Conservation (phyloP, 345 rosid species). For the Gossypium mustelinum region DNA sequence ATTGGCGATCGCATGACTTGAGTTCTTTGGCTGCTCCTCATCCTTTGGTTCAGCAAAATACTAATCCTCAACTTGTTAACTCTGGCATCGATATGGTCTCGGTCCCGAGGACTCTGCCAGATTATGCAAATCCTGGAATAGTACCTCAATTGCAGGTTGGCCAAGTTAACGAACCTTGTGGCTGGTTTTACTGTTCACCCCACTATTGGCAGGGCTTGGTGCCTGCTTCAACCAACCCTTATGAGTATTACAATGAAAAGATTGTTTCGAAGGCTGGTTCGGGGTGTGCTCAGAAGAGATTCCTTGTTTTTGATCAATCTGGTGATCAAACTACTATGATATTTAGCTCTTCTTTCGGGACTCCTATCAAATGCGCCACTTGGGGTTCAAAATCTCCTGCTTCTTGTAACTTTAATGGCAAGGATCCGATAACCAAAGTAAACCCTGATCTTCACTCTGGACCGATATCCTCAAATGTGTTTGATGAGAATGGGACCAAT, state of each 20-base stretch:
- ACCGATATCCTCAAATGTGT: slow-evolving; percentile 20
- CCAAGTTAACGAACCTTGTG: slow-evolving; percentile 30
- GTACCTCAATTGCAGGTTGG: slow-evolving; percentile 23
- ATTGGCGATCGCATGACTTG: slow-evolving; percentile 33
- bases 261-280: slow-evolving; percentile 21
- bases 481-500: slow-evolving; percentile 27
- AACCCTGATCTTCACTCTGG: slow-evolving; percentile 17
- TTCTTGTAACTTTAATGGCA: slow-evolving; percentile 24
- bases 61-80: slow-evolving; percentile 18
- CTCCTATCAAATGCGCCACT: slow-evolving; percentile 26
- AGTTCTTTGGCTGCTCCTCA: slow-evolving; percentile 17
- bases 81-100: slow-evolving; percentile 27
- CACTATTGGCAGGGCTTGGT: slow-evolving; percentile 31
- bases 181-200: slow-evolving; percentile 48
- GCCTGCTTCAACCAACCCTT: slow-evolving; percentile 26
- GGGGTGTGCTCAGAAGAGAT: slow-evolving; percentile 41
- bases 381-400: slow-evolving; percentile 27
- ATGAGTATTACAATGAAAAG: slow-evolving; percentile 16
- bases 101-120: slow-evolving; percentile 24
- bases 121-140: slow-evolving; percentile 20
- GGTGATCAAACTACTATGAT: slow-evolving; percentile 61
- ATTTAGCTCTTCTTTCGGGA: slow-evolving; percentile 40
- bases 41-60: slow-evolving; percentile 22
- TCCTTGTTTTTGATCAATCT: slow-evolving; percentile 71
- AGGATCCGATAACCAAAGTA: slow-evolving; percentile 16